Base-by-base conservation (phyloP, 2,329 filamentous ascomycete genomes). In the Phaeosphaeria sp. region DNA sequence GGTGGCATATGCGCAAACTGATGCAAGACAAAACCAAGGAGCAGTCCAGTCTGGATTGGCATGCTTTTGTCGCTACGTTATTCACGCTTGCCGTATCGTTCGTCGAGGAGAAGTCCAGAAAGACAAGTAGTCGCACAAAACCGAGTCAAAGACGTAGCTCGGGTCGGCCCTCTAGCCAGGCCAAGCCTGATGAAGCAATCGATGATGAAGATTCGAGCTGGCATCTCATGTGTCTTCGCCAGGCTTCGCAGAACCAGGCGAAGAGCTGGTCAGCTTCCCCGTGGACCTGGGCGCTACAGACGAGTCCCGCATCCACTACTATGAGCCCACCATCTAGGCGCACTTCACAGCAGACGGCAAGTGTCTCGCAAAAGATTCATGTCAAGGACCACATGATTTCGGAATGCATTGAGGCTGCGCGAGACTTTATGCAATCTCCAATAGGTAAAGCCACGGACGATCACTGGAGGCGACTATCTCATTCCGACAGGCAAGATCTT, bases 401-500 rank as follows among this genome's bases (percentile, higher is more conserved):
- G 6, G 56, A 51, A 8, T 75, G 73, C 60, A 63, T 71, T n/a
- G 68, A 73, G 3, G 55, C 69, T 49, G 76, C 76, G 24, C 69
- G 76, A n/a, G 66, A 72, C 17, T 78, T 76, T 43, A 56, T 61
- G 21, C 69, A 76, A 24, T 71, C 74, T 20, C 69, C 74, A 6
- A 64, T 77, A 13, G 76, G 74, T 17, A 74, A 74, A 57, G 65
- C 69, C 20, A 65, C 73, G 51, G 84, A 82, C 53, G 80, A 84
- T 39, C 78, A 80, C 51, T 85, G 86, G 55, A 82, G 83, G 49
- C 84, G 87, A 44, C 82, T 85, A 55, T 88, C 72, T n/a, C 66
- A 68, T 5, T 71, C 72, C 3, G 70, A 71, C 24, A 72, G 72
- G 50, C 69, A 74, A 56, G 75, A 77, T 40, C 56, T 77, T 18